Evolutionary conservation across 2,329 filamentous ascomycete species (phyloP).

Genomic region (Trichoderma aggressivum): DNA sequence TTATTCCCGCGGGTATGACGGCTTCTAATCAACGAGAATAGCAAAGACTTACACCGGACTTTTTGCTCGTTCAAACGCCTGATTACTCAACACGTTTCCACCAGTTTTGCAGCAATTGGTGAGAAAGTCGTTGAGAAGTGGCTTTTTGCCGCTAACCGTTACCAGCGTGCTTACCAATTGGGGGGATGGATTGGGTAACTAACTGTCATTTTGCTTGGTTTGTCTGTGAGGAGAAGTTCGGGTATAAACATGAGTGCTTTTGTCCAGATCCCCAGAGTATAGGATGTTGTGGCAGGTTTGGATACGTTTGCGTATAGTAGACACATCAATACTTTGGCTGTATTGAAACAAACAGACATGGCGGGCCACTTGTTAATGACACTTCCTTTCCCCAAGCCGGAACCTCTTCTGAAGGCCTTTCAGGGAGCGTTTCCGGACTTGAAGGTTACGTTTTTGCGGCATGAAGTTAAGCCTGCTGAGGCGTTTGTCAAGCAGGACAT

Average conservation of each 20-base stretch:
- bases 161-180: neutral
- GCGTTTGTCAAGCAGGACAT: constrained; percentile 9
- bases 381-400: constrained; percentile 1
- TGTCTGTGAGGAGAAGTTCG: neutral
- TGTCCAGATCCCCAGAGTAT: neutral
- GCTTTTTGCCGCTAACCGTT: neutral
- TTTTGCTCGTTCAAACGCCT: neutral
- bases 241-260: neutral
- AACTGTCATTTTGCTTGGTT: neutral
- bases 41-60: neutral
- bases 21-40: neutral
- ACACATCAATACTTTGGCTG: too few relatives aligned
- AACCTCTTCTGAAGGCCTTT: neutral
- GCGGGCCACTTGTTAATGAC: constrained; percentile 1
- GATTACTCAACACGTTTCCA: constrained; percentile 2
- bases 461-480: neutral
- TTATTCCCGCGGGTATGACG: neutral
- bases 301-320: neutral
- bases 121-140: neutral
- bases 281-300: neutral
- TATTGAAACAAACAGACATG: neutral
- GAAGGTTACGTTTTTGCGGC: neutral
- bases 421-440: neutral
- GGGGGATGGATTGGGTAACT: neutral
- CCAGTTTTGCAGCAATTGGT: neutral